Evolutionary conservation across 163 green algal genomes (phyloP).

Genomic region (Scenedesmus sp.): DNA sequence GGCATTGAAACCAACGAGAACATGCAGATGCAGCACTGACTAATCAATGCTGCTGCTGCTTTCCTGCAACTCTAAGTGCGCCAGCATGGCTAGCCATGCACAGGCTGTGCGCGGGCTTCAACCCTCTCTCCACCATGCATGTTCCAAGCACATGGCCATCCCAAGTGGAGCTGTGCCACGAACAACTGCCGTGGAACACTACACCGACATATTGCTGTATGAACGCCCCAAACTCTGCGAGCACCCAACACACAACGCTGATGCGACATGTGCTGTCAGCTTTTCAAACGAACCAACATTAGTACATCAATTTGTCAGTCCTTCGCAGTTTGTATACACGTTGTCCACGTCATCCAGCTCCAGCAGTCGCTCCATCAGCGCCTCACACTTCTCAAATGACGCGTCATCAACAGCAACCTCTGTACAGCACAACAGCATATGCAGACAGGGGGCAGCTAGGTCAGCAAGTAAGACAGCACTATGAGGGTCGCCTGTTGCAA

Average conservation of each 20-base stretch:
- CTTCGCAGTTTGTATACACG: constrained; percentile 87
- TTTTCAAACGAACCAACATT: not conserved
- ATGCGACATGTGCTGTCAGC: too few relatives aligned
- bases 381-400: constrained; percentile 73
- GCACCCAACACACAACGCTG: too few relatives aligned
- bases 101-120: too few relatives aligned
- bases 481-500: not conserved
- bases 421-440: not conserved
- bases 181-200: too few relatives aligned
- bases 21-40: not conserved
- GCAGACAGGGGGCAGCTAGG: not conserved
- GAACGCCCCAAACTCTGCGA: too few relatives aligned
- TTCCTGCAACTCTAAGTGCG: too few relatives aligned
- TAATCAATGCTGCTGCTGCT: not conserved
- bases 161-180: too few relatives aligned
- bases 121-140: too few relatives aligned
- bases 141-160: too few relatives aligned
- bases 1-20: not conserved
- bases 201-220: too few relatives aligned
- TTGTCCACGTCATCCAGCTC: constrained; percentile 95
- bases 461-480: not conserved
- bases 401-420: constrained; percentile 76
- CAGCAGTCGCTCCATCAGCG: constrained; percentile 86
- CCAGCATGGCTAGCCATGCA: too few relatives aligned
- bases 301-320: constrained; percentile 17